Conservation (phyloP, 768 basidiomycete genomes). For the Rubroboletus satanas region DNA sequence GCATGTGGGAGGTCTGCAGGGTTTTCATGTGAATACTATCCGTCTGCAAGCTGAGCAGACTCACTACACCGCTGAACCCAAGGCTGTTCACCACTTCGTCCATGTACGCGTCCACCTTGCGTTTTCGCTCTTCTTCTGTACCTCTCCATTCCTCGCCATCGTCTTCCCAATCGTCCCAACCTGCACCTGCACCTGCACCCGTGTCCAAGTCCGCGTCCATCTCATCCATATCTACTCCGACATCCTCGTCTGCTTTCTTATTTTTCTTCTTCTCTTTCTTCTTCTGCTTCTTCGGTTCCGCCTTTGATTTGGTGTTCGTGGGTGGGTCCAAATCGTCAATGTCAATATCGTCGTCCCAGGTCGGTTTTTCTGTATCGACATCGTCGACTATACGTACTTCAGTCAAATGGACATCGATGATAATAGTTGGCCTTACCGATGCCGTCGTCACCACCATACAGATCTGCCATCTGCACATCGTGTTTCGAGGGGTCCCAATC, state of each 20-base stretch:
- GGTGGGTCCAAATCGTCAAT: constrained; percentile 57
- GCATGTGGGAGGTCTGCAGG: constrained; percentile 75
- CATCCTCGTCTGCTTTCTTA: constrained; percentile 38
- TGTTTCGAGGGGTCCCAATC: constrained; percentile 90
- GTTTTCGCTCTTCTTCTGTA: constrained; percentile 87
- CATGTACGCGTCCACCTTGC: constrained; percentile 82
- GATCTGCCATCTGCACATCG: constrained; percentile 73
- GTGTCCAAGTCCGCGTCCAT: constrained; percentile 59
- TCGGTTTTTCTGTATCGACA: constrained; percentile 62
- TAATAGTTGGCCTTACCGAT: constrained; percentile 23
- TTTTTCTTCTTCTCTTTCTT: constrained; percentile 50
- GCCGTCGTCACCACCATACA: constrained; percentile 59
- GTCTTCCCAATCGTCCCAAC: constrained; percentile 22
- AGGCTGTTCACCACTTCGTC: constrained; percentile 77
- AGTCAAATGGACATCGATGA: not conserved
- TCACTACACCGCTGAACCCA: constrained; percentile 94
- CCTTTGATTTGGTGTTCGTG: constrained; percentile 31
- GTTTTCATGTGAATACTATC: not conserved
- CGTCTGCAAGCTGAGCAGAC: constrained; percentile 23
- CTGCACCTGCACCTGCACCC: constrained; percentile 38
- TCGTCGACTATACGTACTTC: constrained; percentile 24
- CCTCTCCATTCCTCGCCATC: constrained; percentile 76
- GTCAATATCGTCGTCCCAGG: constrained; percentile 90
- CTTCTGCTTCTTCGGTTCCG: constrained; percentile 32
- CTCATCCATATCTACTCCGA: constrained; percentile 45